Conservation (phyloP, 2,329 filamentous ascomycete genomes). For the Emergomyces orientalis region DNA sequence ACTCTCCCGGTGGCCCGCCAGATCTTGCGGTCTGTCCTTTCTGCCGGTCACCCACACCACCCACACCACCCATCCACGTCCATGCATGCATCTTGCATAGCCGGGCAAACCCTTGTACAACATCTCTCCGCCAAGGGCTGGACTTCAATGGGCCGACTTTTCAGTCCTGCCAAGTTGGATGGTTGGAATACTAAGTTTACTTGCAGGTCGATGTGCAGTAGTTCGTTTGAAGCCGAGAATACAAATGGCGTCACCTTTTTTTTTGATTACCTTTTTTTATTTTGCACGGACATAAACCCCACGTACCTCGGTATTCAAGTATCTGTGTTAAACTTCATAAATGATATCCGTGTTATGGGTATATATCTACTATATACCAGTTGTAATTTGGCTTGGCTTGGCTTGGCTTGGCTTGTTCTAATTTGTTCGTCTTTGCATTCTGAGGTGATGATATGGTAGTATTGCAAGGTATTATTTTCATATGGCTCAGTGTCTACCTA, state of each 20-base stretch:
- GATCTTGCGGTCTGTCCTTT: conserved; percentile 5
- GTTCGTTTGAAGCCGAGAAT: not conserved
- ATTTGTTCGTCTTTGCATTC: not conserved
- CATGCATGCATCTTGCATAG: conserved; percentile 1
- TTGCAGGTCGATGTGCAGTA: not conserved
- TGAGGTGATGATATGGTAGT: not conserved
- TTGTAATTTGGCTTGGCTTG: not conserved
- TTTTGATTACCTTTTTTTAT: no score
- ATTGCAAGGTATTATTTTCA: not conserved
- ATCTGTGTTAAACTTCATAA: no score
- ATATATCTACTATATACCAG: no score
- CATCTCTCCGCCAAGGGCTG: not conserved
- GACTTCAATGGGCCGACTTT: not conserved
- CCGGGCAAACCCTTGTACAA: not conserved
- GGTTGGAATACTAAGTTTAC: not conserved
- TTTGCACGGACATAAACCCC: no score
- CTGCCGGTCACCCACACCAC: not conserved
- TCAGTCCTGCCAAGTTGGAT: not conserved
- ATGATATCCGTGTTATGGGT: no score
- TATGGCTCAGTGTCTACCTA: not conserved
- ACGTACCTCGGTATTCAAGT: no score
- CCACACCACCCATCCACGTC: not conserved
- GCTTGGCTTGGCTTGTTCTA: not conserved
- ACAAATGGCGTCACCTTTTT: not conserved
- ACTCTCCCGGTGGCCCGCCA: not conserved